Evolutionary conservation across 768 basidiomycete genomes (phyloP).

Genomic region (Fomitopsis serialis): DNA sequence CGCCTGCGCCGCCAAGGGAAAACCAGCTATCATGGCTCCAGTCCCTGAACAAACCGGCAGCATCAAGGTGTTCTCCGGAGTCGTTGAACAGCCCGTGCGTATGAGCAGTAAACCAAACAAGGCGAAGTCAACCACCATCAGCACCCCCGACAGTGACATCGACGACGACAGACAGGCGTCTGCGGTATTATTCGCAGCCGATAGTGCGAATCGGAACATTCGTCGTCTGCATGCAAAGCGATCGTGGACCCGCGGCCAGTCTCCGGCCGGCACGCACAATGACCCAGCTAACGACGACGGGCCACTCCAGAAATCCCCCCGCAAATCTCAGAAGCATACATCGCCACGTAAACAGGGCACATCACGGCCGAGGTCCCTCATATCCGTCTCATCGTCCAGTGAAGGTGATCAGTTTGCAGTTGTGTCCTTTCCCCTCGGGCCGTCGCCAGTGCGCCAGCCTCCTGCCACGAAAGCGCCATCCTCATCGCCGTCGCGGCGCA

Average conservation of each 20-base stretch:
- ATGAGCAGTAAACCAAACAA: background rate
- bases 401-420: constrained; percentile 6
- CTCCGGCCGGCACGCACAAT: too few relatives aligned
- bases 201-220: too few relatives aligned
- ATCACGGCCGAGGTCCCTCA: background rate
- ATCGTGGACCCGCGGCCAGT: too few relatives aligned
- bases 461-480: background rate
- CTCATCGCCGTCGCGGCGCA: background rate
- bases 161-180: too few relatives aligned
- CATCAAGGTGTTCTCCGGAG: constrained; percentile 12
- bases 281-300: background rate
- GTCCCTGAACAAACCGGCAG: background rate
- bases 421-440: constrained; percentile 15
- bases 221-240: too few relatives aligned
- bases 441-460: constrained; percentile 17
- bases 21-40: background rate
- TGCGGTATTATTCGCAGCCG: too few relatives aligned
- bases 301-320: background rate
- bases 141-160: background rate
- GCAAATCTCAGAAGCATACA: constrained; percentile 13
- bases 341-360: constrained; percentile 26
- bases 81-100: background rate
- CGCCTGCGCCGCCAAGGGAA: background rate
- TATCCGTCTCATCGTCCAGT: background rate
- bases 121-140: background rate